Percentiles rank a stretch among this genome's conserved stretches.
Conservation (phyloP, 495 filamentous ascomycete species). For the Friedmanniomyces endolithicus region DNA sequence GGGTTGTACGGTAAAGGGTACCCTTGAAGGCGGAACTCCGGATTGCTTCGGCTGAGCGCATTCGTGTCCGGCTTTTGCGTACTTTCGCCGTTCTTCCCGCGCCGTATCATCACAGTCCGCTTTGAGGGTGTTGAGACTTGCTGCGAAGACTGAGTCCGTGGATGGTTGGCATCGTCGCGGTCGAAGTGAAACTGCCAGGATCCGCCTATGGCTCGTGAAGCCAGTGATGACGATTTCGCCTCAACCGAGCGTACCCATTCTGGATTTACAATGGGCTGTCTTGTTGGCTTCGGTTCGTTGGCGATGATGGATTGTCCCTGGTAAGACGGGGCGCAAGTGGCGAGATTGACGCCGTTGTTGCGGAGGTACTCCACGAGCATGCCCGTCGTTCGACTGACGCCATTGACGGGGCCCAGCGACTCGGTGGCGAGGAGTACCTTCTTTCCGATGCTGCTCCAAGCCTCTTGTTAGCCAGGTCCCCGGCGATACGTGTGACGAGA, state of each 20-base stretch:
- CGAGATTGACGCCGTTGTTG: conserved; percentile 42
- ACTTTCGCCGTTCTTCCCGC: conserved; percentile 8
- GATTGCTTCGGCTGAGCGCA: conserved; percentile 15
- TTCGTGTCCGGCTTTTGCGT: not conserved
- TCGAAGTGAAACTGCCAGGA: conserved; percentile 19
- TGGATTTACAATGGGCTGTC: conserved; percentile 17
- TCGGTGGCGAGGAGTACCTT: conserved; percentile 50
- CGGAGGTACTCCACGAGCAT: conserved; percentile 50
- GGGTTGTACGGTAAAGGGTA: conserved; percentile 55
- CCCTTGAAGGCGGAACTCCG: conserved; percentile 43
- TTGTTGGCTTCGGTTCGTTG: conserved; percentile 6
- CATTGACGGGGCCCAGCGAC: conserved; percentile 53
- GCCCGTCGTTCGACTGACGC: conserved; percentile 50
- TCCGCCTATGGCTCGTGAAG: conserved; percentile 16
- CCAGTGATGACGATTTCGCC: conserved; percentile 14
- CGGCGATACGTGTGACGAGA: not conserved
- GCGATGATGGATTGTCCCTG: conserved; percentile 21
- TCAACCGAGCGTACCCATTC: conserved; percentile 16
- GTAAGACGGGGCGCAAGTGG: conserved; percentile 45
- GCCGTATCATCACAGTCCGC: conserved; percentile 3
- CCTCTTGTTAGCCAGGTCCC: conserved; percentile 21
- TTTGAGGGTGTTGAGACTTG: not conserved
- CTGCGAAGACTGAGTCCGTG: not conserved
- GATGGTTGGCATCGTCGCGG: conserved; percentile 1
- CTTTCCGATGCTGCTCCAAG: conserved; percentile 38